Conservation (phyloP, 768 basidiomycete species). For the Tylopilus sp. region DNA sequence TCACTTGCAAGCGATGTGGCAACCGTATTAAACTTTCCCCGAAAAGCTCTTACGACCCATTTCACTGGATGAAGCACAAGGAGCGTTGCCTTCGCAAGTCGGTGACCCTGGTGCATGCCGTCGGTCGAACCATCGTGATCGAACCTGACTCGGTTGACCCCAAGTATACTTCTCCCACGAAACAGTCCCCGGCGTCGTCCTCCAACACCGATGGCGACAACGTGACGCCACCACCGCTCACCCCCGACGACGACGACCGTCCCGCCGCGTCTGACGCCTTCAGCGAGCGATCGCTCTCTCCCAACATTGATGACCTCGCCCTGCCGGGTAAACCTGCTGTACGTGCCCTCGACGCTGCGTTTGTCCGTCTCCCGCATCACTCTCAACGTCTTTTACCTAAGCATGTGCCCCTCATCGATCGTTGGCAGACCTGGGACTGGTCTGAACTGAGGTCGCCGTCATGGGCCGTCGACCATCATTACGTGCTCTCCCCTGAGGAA, state of each 20-base stretch:
- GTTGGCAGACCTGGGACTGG: constrained; percentile 35
- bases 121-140: constrained; percentile 10
- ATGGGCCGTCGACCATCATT: constrained; percentile 18
- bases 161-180: constrained; percentile 19
- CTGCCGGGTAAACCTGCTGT: constrained; percentile 16
- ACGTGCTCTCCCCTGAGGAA: constrained; percentile 13
- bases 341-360: constrained; percentile 23
- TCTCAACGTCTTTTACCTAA: constrained; percentile 24
- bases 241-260: constrained; percentile 35
- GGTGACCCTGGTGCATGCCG: constrained; percentile 17
- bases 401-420: constrained; percentile 23
- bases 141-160: constrained; percentile 2
- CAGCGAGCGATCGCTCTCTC: constrained; percentile 23
- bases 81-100: constrained; percentile 53
- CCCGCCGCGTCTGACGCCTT: constrained; percentile 18
- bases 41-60: constrained; percentile 63
- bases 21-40: constrained; percentile 59
- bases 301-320: constrained; percentile 20
- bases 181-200: constrained; percentile 27
- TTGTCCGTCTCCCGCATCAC: constrained; percentile 23
- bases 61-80: constrained; percentile 66
- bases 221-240: constrained; percentile 34
- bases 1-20: constrained; percentile 55
- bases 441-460: constrained; percentile 29
- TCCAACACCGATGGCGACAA: constrained; percentile 31